Percentiles rank a stretch among this genome's conserved stretches.
Evolutionary conservation across 2,329 filamentous ascomycete genomes (phyloP).

Genomic region (Pyrenochaeta sp.): DNA sequence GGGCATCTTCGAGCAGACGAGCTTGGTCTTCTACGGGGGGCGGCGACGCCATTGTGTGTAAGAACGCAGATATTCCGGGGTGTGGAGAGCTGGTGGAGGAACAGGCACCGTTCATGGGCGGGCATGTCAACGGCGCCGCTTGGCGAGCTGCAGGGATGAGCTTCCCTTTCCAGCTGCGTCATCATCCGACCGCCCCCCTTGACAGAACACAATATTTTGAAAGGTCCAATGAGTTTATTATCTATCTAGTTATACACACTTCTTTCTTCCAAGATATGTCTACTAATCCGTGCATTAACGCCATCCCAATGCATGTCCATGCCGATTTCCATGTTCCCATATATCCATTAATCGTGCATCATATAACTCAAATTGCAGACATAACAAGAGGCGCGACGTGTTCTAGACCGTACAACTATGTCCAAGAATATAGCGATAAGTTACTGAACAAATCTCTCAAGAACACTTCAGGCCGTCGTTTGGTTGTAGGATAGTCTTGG

Average conservation of each 20-base stretch:
- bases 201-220: neutral
- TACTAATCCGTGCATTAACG: constrained; percentile 14
- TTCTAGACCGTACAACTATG: neutral
- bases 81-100: constrained; percentile 36
- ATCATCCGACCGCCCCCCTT: constrained; percentile 17
- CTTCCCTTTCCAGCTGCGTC: constrained; percentile 37
- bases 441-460: neutral
- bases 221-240: neutral
- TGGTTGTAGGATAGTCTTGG: constrained; percentile 11
- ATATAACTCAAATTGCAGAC: neutral
- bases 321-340: constrained; percentile 1
- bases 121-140: constrained; percentile 32
- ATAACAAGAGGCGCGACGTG: neutral
- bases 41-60: constrained; percentile 55
- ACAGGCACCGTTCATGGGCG: constrained; percentile 30
- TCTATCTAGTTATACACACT: constrained; percentile 4
- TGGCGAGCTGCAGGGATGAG: constrained; percentile 35
- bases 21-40: constrained; percentile 69
- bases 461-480: constrained; percentile 5
- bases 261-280: constrained; percentile 3
- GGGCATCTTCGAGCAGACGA: constrained; percentile 94
- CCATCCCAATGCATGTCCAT: constrained; percentile 20
- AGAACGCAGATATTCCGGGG: constrained; percentile 33
- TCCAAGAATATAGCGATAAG: neutral
- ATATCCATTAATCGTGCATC: constrained; percentile 16